phyloP scores from a whole-genome alignment of 2,329 filamentous ascomycete species.

The Stromatinia cepivora region DNA sequence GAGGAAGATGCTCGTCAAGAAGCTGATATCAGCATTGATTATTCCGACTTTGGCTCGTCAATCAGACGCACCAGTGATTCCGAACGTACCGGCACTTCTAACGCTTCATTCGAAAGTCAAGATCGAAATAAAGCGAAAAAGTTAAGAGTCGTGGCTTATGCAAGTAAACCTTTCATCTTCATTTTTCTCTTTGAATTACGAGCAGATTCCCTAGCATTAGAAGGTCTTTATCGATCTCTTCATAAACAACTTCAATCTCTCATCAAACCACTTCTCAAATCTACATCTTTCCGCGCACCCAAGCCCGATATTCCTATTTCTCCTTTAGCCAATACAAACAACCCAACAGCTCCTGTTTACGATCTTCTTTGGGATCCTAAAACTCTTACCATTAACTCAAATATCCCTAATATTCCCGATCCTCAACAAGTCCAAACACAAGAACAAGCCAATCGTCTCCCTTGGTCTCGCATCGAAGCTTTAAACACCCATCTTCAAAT shows the following conservation, averaged over 20 bases:
- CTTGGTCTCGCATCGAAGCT: constrained; percentile 63
- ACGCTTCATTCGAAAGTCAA: constrained; percentile 46
- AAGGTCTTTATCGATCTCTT: constrained; percentile 58
- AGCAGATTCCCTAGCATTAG: constrained; percentile 58
- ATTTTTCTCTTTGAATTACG: constrained; percentile 68
- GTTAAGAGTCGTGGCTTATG: constrained; percentile 70
- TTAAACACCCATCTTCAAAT: constrained; percentile 65
- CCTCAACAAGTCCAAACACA: constrained; percentile 40
- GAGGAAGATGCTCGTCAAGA: constrained; percentile 46
- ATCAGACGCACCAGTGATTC: constrained; percentile 28
- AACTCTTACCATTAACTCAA: constrained; percentile 58
- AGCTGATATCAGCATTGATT: constrained; percentile 49
- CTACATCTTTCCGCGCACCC: constrained; percentile 58
- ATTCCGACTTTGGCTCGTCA: constrained; percentile 36
- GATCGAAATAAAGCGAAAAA: constrained; percentile 56
- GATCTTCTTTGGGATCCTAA: constrained; percentile 63
- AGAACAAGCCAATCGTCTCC: constrained; percentile 33
- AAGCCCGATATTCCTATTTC: constrained; percentile 44
- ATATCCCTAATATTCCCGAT: constrained; percentile 65
- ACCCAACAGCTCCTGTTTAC: constrained; percentile 49
- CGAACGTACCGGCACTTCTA: constrained; percentile 33
- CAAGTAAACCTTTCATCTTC: constrained; percentile 74
- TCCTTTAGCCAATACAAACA: constrained; percentile 22
- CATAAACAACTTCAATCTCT: constrained; percentile 62
- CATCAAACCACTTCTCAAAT: constrained; percentile 55